Percentiles rank a stretch among this genome's conserved stretches.
These are phyloP conservation scores for Stephanodiscus triporus DNA, from an alignment of 108 stramenopile species.

Conservation along the genomic window DNA sequence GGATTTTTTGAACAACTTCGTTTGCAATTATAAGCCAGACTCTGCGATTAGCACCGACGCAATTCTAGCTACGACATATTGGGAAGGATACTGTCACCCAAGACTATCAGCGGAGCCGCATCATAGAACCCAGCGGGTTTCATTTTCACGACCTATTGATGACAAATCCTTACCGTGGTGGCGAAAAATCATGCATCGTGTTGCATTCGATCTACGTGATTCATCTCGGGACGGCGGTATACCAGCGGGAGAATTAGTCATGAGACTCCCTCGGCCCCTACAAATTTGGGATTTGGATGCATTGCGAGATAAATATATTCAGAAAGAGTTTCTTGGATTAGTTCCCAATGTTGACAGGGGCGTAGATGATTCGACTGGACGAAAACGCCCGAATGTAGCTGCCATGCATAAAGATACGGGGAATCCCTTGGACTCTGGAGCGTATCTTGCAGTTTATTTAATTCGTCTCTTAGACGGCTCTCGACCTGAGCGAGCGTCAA, in stretches of 20 bases:
- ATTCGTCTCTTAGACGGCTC: conserved; percentile 36
- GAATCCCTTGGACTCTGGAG: conserved; percentile 67
- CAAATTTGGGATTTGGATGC: conserved; percentile 89
- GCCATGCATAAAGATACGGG: conserved; percentile 58
- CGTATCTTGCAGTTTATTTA: conserved; percentile 73
- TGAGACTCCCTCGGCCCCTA: conserved; percentile 68
- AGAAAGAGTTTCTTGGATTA: conserved; percentile 54
- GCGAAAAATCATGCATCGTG: conserved; percentile 2
- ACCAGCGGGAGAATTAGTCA: conserved; percentile 49
- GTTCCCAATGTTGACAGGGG: conserved; percentile 2
- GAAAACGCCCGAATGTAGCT: neutral
- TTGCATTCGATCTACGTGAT: neutral
- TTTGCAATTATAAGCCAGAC: conserved; percentile 44
- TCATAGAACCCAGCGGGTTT: conserved; percentile 45
- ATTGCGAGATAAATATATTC: conserved; percentile 63
- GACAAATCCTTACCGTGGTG: conserved; percentile 8
- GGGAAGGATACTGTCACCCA: conserved; percentile 48
- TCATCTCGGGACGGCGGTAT: conserved; percentile 33
- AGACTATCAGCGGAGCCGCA: conserved; percentile 34
- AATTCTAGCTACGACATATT: neutral
- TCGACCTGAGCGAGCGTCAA: neutral
- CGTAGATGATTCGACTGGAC: neutral
- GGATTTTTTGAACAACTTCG: conserved; percentile 47
- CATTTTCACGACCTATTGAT: neutral
- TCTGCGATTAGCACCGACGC: neutral